These are phyloP conservation scores for Coniochaeta hoffmannii DNA, from an alignment of 2,329 filamentous ascomycete genomes.

Conservation along the genomic window DNA sequence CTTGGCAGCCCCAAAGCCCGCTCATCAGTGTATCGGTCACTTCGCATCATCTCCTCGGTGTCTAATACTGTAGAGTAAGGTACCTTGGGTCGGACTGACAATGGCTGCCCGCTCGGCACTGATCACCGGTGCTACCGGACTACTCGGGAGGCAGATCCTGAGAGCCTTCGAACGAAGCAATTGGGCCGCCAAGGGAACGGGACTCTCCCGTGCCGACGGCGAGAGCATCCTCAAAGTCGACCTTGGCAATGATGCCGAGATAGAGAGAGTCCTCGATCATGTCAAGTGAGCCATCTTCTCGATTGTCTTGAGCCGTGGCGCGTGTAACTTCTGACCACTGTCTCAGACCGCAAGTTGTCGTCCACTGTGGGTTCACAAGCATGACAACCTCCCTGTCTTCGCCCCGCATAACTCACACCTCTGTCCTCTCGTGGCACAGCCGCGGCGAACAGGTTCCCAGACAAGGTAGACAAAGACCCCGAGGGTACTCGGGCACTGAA, in stretches of 20 bases:
- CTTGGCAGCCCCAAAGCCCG: too few species aligned
- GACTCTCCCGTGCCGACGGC: slow-evolving; percentile 66
- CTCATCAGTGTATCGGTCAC: too few species aligned
- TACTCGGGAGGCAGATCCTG: slow-evolving; percentile 73
- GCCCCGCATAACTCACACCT: neutral
- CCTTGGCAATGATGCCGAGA: slow-evolving; percentile 35
- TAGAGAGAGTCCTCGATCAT: slow-evolving; percentile 43
- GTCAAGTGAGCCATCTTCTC: slow-evolving; percentile 39
- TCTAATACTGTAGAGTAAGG: neutral
- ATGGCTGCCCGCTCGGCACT: slow-evolving; percentile 50
- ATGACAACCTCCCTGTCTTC: neutral
- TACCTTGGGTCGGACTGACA: neutral
- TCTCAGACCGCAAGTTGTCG: slow-evolving; percentile 49
- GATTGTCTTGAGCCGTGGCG: neutral
- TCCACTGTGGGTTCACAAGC: slow-evolving; percentile 58
- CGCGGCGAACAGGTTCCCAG: slow-evolving; percentile 81
- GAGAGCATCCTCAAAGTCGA: slow-evolving; percentile 57
- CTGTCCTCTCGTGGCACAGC: slow-evolving; percentile 35
- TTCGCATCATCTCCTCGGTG: neutral
- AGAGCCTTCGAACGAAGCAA: slow-evolving; percentile 58
- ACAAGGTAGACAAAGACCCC: slow-evolving; percentile 76
- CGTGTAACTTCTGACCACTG: neutral
- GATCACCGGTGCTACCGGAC: slow-evolving; percentile 76
- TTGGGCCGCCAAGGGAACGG: slow-evolving; percentile 68
- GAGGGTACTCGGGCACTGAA: slow-evolving; percentile 68